Percentiles rank a stretch among this genome's conserved stretches.
phyloP scores from a whole-genome alignment of 2,329 filamentous ascomycete species.

The Aspergillus novofumigatus region DNA sequence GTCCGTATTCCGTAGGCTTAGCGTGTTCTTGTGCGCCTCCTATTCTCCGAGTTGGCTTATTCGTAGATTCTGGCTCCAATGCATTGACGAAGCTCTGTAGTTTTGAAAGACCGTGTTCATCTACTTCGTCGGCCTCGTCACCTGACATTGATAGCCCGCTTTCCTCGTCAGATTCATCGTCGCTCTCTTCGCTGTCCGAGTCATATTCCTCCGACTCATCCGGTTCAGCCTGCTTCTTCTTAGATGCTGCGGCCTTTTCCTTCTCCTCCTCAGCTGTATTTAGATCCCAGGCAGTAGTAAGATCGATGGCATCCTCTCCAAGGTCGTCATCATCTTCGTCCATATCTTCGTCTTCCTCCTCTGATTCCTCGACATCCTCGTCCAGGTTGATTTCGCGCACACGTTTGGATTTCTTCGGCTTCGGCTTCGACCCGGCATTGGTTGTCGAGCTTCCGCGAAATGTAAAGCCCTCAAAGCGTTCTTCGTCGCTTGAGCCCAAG shows the following conservation, averaged over 20 bases:
- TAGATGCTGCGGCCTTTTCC: conserved; percentile 24
- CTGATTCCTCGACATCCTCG: conserved; percentile 47
- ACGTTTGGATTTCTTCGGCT: conserved; percentile 18
- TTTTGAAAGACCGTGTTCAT: conserved; percentile 55
- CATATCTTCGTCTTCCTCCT: conserved; percentile 32
- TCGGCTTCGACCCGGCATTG: conserved; percentile 35
- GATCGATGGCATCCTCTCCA: conserved; percentile 60
- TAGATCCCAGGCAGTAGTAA: conserved; percentile 59
- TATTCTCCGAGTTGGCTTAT: conserved; percentile 31
- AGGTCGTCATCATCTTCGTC: conserved; percentile 59
- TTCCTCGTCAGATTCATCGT: conserved; percentile 42
- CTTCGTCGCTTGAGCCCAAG: conserved; percentile 83
- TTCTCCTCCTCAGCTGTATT: conserved; percentile 41
- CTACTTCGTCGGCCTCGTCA: conserved; percentile 31
- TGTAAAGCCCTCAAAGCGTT: conserved; percentile 72
- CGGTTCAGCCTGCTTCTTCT: conserved; percentile 24
- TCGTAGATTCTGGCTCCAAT: conserved; percentile 47
- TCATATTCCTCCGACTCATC: conserved; percentile 34
- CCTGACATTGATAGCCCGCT: conserved; percentile 40
- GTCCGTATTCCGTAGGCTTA: conserved; percentile 57
- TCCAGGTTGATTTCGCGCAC: conserved; percentile 45
- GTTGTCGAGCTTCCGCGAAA: conserved; percentile 58
- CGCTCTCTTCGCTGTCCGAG: conserved; percentile 47
- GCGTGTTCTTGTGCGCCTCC: conserved; percentile 56
- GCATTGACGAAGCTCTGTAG: conserved; percentile 66